phyloP scores from a whole-genome alignment of 306 rosid species.

The Cicer pinnatifidum region DNA sequence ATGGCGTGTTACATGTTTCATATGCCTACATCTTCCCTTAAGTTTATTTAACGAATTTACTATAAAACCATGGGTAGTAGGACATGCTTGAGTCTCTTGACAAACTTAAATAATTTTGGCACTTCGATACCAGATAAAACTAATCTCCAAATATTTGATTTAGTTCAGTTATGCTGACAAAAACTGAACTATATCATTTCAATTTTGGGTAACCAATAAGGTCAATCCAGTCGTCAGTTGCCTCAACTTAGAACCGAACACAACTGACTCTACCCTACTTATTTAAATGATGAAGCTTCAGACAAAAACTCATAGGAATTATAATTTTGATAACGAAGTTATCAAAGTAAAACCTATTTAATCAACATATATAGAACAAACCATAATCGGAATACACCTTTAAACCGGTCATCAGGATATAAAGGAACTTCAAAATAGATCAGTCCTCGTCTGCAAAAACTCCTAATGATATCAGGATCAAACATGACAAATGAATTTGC shows the following conservation, averaged over 20 bases:
- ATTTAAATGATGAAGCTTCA: conserved; percentile 30
- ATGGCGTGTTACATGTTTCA: neutral
- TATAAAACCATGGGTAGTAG: neutral
- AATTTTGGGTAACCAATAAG: conserved; percentile 14
- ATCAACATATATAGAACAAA: conserved; percentile 20
- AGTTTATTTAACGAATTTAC: too few species aligned
- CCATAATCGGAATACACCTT: conserved; percentile 57
- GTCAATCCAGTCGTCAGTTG: conserved; percentile 20
- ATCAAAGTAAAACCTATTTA: conserved; percentile 15
- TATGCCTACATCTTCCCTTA: neutral
- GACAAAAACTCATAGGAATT: neutral
- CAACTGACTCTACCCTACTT: conserved; percentile 4
- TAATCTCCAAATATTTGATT: conserved; percentile 10
- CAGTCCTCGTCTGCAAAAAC: conserved; percentile 71
- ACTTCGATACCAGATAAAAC: neutral
- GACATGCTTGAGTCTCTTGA: neutral
- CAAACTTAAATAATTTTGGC: neutral
- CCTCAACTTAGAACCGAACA: neutral
- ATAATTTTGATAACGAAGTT: neutral
- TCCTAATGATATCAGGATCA: conserved; percentile 69
- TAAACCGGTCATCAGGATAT: conserved; percentile 79
- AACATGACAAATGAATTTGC: conserved; percentile 74
- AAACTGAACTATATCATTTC: neutral
- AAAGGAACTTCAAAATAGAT: conserved; percentile 88
- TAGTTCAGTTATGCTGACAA: neutral